Evolutionary conservation across 2,329 filamentous ascomycete species (phyloP).

Genomic region (Gaeumannomyces sp.): DNA sequence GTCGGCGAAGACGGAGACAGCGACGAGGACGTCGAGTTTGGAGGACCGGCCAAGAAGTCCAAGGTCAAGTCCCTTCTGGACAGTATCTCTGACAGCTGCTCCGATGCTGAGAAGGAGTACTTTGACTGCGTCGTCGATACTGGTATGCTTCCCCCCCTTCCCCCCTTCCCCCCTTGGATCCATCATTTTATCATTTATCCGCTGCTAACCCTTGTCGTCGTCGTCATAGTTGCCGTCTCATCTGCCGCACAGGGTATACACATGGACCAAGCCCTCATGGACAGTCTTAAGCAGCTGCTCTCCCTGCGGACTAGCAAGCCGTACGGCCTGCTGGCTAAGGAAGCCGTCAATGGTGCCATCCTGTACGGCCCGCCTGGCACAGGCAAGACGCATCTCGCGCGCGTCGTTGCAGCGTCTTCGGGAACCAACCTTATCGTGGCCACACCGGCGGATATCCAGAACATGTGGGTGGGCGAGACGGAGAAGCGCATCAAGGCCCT

Average conservation of each 20-base stretch:
- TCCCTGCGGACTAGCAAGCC: background rate
- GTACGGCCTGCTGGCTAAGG: slow-evolving; percentile 3
- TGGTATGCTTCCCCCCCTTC: background rate
- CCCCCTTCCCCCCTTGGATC: no score
- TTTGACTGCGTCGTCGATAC: slow-evolving; percentile 6
- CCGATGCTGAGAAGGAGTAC: background rate
- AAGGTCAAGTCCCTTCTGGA: background rate
- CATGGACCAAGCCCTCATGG: slow-evolving; percentile 5
- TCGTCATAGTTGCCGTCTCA: background rate
- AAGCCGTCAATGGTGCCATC: slow-evolving; percentile 62
- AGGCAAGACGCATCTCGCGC: slow-evolving; percentile 93
- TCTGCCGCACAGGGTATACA: background rate
- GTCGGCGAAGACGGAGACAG: slow-evolving; percentile 2
- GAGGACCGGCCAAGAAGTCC: background rate
- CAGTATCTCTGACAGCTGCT: background rate
- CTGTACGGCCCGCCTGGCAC: slow-evolving; percentile 92
- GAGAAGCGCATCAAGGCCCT: slow-evolving; percentile 91
- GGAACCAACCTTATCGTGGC: slow-evolving; percentile 95
- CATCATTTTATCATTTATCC: no score
- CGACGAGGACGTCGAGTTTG: background rate
- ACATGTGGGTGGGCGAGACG: slow-evolving; percentile 93
- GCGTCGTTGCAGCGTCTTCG: slow-evolving; percentile 88
- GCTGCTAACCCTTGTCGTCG: background rate
- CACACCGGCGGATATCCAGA: slow-evolving; percentile 82
- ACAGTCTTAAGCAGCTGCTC: slow-evolving; percentile 3